Evolutionary conservation across 1,139 yeast species (phyloP).

Genomic region (Hansenula sp.): DNA sequence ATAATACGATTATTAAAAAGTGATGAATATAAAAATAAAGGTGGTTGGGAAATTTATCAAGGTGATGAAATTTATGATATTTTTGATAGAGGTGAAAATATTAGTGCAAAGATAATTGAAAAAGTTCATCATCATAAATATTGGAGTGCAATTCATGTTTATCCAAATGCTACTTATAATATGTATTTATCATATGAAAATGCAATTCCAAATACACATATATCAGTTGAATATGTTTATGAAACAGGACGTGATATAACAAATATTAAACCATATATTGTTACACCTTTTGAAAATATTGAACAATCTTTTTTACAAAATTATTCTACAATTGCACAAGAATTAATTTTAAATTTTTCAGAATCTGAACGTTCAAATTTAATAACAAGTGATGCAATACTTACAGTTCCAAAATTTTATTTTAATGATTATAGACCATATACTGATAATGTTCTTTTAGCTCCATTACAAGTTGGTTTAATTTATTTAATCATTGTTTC

Average conservation of each 20-base stretch:
- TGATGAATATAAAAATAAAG: constrained; percentile 26
- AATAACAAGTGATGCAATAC: constrained; percentile 9
- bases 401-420: constrained; percentile 26
- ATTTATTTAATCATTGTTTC: constrained; percentile 72
- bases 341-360: constrained; percentile 19
- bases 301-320: constrained; percentile 27
- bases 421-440: constrained; percentile 48
- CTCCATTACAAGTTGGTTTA: constrained; percentile 72
- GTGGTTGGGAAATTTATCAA: constrained; percentile 16
- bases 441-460: constrained; percentile 44
- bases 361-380: constrained; percentile 17
- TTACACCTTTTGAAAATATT: constrained; percentile 34
- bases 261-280: constrained; percentile 36
- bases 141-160: constrained; percentile 51
- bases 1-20: constrained; percentile 25
- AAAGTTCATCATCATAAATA: constrained; percentile 43
- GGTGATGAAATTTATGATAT: constrained; percentile 16
- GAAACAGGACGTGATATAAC: constrained; percentile 53
- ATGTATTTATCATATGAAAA: constrained; percentile 29
- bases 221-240: constrained; percentile 32
- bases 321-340: constrained; percentile 27
- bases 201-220: constrained; percentile 14
- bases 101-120: constrained; percentile 32
- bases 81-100: constrained; percentile 31
- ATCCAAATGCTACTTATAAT: constrained; percentile 38